Conservation (phyloP, 768 basidiomycete genomes). For the Rossbeevera mucosa region DNA sequence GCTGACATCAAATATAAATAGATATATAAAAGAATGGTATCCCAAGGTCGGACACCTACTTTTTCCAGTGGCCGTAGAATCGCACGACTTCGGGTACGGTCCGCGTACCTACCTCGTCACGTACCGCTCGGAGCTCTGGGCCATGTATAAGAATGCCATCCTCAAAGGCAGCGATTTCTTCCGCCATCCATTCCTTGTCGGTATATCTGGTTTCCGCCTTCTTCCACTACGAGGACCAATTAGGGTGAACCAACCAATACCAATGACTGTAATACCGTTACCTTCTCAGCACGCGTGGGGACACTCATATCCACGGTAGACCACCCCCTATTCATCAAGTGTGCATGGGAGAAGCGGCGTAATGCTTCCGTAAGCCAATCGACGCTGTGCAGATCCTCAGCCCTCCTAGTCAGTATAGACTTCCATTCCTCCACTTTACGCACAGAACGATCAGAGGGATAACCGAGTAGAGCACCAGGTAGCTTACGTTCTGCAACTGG, state of each 20-base stretch:
- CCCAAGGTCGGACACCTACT: conserved; percentile 37
- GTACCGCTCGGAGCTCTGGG: conserved; percentile 73
- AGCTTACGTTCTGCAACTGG: conserved; percentile 56
- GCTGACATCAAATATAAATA: conserved; percentile 35
- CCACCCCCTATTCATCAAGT: conserved; percentile 51
- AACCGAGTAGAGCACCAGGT: not conserved
- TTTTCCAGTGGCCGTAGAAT: conserved; percentile 86
- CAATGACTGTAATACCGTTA: conserved; percentile 27
- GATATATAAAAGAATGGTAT: conserved; percentile 1
- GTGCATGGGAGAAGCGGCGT: conserved; percentile 67
- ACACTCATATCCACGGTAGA: conserved; percentile 62
- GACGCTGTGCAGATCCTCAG: conserved; percentile 53
- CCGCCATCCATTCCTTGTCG: conserved; percentile 66
- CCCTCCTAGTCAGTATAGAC: conserved; percentile 48
- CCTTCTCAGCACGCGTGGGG: conserved; percentile 59
- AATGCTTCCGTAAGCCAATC: conserved; percentile 80
- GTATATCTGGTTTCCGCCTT: conserved; percentile 57
- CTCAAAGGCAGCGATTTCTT: conserved; percentile 72
- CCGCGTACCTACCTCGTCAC: conserved; percentile 68
- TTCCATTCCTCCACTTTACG: conserved; percentile 64
- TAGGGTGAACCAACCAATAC: conserved; percentile 8
- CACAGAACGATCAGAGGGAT: conserved; percentile 3
- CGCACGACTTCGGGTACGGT: conserved; percentile 75
- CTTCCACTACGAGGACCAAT: conserved; percentile 57
- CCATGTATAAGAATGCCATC: conserved; percentile 68